Percentiles rank a stretch among this genome's conserved stretches.
phyloP scores from a whole-genome alignment of 2,329 filamentous ascomycete genomes.

The Gnomoniopsis smithogilvyi region DNA sequence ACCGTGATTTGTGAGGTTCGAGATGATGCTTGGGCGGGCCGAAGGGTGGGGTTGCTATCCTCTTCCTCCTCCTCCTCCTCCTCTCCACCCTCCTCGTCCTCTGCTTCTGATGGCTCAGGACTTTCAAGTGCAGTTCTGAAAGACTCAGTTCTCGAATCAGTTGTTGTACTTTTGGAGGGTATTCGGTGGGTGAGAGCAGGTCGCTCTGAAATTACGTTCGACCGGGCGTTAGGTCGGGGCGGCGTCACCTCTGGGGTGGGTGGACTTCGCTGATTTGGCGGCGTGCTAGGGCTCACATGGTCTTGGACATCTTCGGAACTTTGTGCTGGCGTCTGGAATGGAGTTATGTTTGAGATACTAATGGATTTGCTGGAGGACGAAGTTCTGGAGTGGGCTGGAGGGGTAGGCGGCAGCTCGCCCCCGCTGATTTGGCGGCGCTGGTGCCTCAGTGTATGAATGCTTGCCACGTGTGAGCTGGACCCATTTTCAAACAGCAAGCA shows the following conservation, averaged over 20 bases:
- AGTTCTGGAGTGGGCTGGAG: slow-evolving; percentile 57
- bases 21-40: slow-evolving; percentile 35
- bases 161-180: slow-evolving; percentile 51
- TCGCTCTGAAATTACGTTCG: slow-evolving; percentile 42
- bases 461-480: slow-evolving; percentile 32
- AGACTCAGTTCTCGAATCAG: slow-evolving; percentile 63
- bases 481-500: slow-evolving; percentile 13
- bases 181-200: slow-evolving; percentile 46
- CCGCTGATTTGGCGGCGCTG: slow-evolving; percentile 39
- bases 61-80: slow-evolving; percentile 44
- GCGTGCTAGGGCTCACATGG: slow-evolving; percentile 51
- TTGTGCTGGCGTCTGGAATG: slow-evolving; percentile 34
- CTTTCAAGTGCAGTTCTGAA: slow-evolving; percentile 70
- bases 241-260: slow-evolving; percentile 76
- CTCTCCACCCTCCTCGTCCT: too few relatives aligned
- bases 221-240: slow-evolving; percentile 44
- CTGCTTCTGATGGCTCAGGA: slow-evolving; percentile 53
- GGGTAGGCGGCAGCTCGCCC: slow-evolving; percentile 58
- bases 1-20: slow-evolving; percentile 43
- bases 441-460: slow-evolving; percentile 38
- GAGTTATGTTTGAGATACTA: slow-evolving; percentile 38
- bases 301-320: slow-evolving; percentile 36
- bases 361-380: slow-evolving; percentile 50
- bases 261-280: slow-evolving; percentile 63
- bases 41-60: slow-evolving; percentile 39